Conservation (phyloP, 2,329 filamentous ascomycete genomes). For the Chaetomium globosum region DNA sequence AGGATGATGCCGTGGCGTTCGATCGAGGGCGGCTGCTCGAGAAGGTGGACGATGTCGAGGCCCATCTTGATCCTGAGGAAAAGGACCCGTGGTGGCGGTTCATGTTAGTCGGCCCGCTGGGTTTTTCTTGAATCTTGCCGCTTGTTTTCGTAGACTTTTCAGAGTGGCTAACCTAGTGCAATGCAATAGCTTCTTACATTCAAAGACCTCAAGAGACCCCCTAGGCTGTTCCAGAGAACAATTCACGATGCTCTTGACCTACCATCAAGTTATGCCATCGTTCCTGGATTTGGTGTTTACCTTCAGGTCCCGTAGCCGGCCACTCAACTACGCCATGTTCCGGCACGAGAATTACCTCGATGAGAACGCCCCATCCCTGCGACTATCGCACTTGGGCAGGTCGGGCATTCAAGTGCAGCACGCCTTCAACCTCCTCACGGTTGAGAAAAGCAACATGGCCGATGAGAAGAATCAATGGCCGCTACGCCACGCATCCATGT, state of each 20-base stretch:
- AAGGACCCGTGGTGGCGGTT: slow-evolving; percentile 11
- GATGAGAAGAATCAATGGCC: slow-evolving; percentile 7
- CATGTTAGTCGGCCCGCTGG: not conserved
- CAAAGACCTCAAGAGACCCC: not conserved
- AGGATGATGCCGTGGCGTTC: not conserved
- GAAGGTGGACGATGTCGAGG: not conserved
- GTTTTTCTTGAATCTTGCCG: not conserved
- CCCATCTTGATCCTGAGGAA: not conserved
- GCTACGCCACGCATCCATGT: slow-evolving; percentile 9
- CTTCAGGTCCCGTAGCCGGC: not conserved
- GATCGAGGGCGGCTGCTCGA: not conserved
- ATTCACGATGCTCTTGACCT: slow-evolving; percentile 4
- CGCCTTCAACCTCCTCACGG: slow-evolving; percentile 15
- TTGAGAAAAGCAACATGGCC: not conserved
- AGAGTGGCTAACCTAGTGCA: not conserved
- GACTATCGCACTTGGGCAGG: not conserved
- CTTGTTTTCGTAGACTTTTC: not conserved
- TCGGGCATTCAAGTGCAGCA: slow-evolving; percentile 13
- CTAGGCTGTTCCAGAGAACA: not conserved
- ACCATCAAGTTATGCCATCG: slow-evolving; percentile 13
- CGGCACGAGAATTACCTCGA: slow-evolving; percentile 12
- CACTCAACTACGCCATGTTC: slow-evolving; percentile 5
- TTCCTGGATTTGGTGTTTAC: slow-evolving; percentile 4
- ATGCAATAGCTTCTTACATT: not conserved
- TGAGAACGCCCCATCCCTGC: not conserved